Base-by-base conservation (phyloP, 2,329 filamentous ascomycete genomes). In the Chaetomiaceae sp. region DNA sequence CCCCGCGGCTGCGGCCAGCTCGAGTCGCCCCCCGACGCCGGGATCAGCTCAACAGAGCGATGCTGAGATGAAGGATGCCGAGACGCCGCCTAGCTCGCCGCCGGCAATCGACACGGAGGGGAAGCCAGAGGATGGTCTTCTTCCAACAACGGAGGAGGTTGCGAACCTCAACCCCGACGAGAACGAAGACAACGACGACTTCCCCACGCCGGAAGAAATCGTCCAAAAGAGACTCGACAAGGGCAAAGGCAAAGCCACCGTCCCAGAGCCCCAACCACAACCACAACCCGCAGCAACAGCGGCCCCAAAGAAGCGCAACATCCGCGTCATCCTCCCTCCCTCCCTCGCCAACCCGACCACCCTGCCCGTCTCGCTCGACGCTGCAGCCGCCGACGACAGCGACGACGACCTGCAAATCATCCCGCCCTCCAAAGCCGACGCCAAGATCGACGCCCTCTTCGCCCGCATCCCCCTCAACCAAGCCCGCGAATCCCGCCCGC, bases 71-170 rank as follows among this genome's bases (percentile, higher is more conserved):
- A 70, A 64, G 42, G 71, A 75, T 17, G 70, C 70, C 14, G 78
- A 79, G 13, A 89, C 86, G 0, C 86, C 86, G 2, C 87, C 86
- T 2, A 93, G 87, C 50, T 92, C 89, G 19, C 80, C 79, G 5
- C 76, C 77, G 3, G 54, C 58, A 7, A 60, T 60, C 8, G 68
- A 70, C 19, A 58, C 56, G 37, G 45, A 44, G 23, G 30, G 30
- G 12, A 30, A 46, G 12, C 40, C 43, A 2, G 51, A 48, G 21
- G 46, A 57, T 3, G 54, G 41, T 19, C 57, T 58, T n/a, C 53
- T 60, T 21, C 49, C 50, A 23, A 50, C 55, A 17, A 42, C 48
- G 16, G 47, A 52, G 5, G 56, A 56, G 17, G 23, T 48, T 0
- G 43, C 58, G 3, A 5, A 3, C 3, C 30, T 41, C 30, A 13